These are phyloP conservation scores for Hansfordia pulvinata DNA, from an alignment of 2,329 filamentous ascomycete genomes.

Conservation along the genomic window DNA sequence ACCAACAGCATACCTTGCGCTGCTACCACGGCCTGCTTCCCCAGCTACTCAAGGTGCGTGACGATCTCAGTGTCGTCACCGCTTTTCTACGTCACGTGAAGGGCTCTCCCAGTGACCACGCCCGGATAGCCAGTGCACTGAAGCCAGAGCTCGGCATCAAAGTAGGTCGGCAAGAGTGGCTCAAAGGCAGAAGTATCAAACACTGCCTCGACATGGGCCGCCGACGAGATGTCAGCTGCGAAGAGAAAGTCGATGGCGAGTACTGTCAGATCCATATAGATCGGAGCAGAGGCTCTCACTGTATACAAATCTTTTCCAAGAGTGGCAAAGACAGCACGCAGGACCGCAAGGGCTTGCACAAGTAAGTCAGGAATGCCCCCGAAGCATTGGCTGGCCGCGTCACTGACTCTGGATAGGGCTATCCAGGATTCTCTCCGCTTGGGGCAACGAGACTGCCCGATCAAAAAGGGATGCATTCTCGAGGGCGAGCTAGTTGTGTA, in stretches of 20 bases:
- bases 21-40: slow-evolving; percentile 59
- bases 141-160: slow-evolving; percentile 47
- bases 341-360: slow-evolving; percentile 50
- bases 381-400: neutral
- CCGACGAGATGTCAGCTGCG: slow-evolving; percentile 52
- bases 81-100: slow-evolving; percentile 29
- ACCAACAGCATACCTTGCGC: slow-evolving; percentile 38
- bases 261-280: slow-evolving; percentile 84
- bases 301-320: slow-evolving; percentile 79
- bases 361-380: slow-evolving; percentile 19
- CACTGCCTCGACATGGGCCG: slow-evolving; percentile 56
- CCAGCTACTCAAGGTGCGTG: slow-evolving; percentile 53
- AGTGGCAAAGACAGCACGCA: slow-evolving; percentile 78
- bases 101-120: slow-evolving; percentile 9
- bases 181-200: slow-evolving; percentile 57
- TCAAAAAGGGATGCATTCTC: slow-evolving; percentile 58
- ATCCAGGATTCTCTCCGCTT: slow-evolving; percentile 54
- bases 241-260: slow-evolving; percentile 78
- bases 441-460: slow-evolving; percentile 38
- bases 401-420: slow-evolving; percentile 19
- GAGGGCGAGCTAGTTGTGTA: slow-evolving; percentile 77
- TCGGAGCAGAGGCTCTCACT: slow-evolving; percentile 34
- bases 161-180: slow-evolving; percentile 49
- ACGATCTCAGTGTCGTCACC: slow-evolving; percentile 50
- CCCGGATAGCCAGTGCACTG: slow-evolving; percentile 17